These are phyloP conservation scores for Macrotyloma uniflorum DNA, from an alignment of 306 rosid genomes.

Conservation along the genomic window DNA sequence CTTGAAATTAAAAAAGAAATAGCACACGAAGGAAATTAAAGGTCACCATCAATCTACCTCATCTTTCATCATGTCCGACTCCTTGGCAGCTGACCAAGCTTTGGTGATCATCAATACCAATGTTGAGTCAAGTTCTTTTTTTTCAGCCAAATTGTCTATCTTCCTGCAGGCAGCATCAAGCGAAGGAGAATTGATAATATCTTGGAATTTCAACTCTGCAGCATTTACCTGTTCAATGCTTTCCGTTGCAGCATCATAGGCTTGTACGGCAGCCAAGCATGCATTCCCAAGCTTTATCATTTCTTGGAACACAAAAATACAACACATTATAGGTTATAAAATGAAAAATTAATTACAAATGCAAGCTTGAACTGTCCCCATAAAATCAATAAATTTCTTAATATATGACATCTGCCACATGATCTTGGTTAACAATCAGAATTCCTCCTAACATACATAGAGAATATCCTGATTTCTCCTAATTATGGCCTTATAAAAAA, in stretches of 20 bases:
- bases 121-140: slow-evolving; percentile 83
- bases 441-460: neutral
- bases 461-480: neutral
- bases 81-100: slow-evolving; percentile 98
- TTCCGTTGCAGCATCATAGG: slow-evolving; percentile 79
- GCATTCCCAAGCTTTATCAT: slow-evolving; percentile 72
- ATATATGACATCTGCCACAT: neutral
- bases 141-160: slow-evolving; percentile 90
- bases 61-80: slow-evolving; percentile 77
- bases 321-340: slow-evolving; percentile 2
- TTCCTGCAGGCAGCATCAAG: slow-evolving; percentile 90
- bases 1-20: neutral
- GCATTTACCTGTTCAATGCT: slow-evolving; percentile 80
- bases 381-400: neutral
- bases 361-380: slow-evolving; percentile 9
- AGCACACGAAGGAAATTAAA: slow-evolving; percentile 23
- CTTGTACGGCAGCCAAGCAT: slow-evolving; percentile 87
- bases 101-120: slow-evolving; percentile 94
- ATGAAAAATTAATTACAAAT: neutral
- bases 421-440: slow-evolving; percentile 11
- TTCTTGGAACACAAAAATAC: slow-evolving; percentile 48
- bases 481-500: neutral
- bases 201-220: slow-evolving; percentile 91
- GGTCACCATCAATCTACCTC: slow-evolving; percentile 60
- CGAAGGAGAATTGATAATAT: slow-evolving; percentile 83